Evolutionary conservation across 2,329 filamentous ascomycete species (phyloP).

Genomic region (Colletotrichum caudatum): DNA sequence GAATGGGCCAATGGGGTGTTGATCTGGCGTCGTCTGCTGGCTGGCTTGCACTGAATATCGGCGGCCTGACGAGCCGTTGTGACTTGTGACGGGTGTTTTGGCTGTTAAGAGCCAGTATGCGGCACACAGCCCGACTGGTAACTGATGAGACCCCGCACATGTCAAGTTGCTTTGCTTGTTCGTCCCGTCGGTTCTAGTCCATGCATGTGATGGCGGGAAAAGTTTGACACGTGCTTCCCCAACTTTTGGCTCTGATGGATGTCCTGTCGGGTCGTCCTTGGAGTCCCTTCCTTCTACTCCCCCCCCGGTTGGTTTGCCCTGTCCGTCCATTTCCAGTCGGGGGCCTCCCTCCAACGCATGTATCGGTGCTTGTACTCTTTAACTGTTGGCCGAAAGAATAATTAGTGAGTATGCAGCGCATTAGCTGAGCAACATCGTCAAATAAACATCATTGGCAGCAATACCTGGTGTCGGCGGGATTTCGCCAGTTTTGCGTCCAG

Average conservation of each 20-base stretch:
- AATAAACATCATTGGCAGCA: slow-evolving; percentile 3
- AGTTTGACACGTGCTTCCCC: slow-evolving; percentile 43
- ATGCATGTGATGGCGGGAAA: slow-evolving; percentile 42
- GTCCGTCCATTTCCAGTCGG: neutral
- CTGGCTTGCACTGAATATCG: slow-evolving; percentile 41
- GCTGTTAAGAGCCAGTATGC: neutral
- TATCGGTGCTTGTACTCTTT: neutral
- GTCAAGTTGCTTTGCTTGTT: slow-evolving; percentile 32
- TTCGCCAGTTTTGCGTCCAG: neutral
- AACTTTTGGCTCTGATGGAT: slow-evolving; percentile 32
- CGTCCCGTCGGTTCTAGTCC: slow-evolving; percentile 28
- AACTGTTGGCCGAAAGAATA: slow-evolving; percentile 2
- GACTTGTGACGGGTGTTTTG: slow-evolving; percentile 10
- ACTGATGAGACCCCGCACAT: slow-evolving; percentile 6
- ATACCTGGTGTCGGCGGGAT: neutral
- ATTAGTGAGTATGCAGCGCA: neutral
- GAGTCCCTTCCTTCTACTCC: neutral
- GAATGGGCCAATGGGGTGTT: slow-evolving; percentile 10
- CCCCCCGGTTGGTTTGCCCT: neutral
- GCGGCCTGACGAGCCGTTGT: slow-evolving; percentile 32
- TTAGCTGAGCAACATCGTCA: slow-evolving; percentile 4
- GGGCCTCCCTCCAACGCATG: neutral
- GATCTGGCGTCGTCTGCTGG: neutral
- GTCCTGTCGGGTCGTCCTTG: neutral
- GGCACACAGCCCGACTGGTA: rapidly evolving